phyloP scores from a whole-genome alignment of 2,329 filamentous ascomycete species.

The Cladosporium halotolerans region DNA sequence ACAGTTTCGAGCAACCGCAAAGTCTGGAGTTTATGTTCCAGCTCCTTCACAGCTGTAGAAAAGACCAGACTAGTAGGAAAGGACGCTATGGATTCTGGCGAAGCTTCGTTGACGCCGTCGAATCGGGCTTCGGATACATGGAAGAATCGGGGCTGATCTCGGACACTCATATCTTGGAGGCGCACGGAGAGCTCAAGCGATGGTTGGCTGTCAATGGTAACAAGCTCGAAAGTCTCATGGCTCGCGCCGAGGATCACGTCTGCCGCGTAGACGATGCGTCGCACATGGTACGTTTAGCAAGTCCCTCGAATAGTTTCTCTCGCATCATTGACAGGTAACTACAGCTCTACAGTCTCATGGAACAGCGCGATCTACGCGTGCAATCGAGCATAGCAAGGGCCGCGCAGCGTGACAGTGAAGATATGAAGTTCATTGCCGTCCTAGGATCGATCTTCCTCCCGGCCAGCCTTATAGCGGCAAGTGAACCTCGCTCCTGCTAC shows the following conservation, averaged over 20 bases:
- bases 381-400: constrained; percentile 17
- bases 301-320: too few species aligned
- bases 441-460: constrained; percentile 20
- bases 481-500: not conserved
- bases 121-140: constrained; percentile 13
- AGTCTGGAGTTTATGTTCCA: constrained; percentile 10
- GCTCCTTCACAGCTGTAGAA: constrained; percentile 15
- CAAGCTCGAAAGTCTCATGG: constrained; percentile 14
- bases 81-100: constrained; percentile 18
- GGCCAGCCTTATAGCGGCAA: constrained; percentile 16
- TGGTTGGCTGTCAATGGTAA: constrained; percentile 15
- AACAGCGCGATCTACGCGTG: constrained; percentile 16
- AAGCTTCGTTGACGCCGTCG: constrained; percentile 12
- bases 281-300: too few species aligned
- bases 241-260: constrained; percentile 17
- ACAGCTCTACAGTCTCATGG: constrained; percentile 17
- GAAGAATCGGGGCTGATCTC: not conserved
- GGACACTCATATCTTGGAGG: not conserved
- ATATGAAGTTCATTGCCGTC: constrained; percentile 20
- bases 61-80: constrained; percentile 16
- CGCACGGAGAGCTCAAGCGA: constrained; percentile 12
- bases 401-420: constrained; percentile 18
- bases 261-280: constrained; percentile 12
- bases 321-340: too few species aligned
- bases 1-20: not conserved